Base-by-base conservation (phyloP, 1,284 basidiomycete species). In the Ustilago lituana region DNA sequence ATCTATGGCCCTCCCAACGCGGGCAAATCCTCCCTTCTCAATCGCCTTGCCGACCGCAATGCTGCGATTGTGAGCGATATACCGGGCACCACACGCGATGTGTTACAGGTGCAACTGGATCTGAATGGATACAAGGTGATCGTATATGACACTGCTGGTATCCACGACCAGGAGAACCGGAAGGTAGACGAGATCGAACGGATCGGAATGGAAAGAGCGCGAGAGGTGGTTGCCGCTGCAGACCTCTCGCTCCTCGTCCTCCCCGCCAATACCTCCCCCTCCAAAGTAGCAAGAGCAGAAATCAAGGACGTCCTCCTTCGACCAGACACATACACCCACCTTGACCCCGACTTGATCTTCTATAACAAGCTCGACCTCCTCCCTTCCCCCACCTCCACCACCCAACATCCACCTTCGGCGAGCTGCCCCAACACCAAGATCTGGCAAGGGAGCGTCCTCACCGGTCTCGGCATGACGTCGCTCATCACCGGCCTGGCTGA, bases 1-100 rank as follows among this genome's bases (percentile, higher is more conserved):
- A 92, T 95, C 40, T 93, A 93, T 77, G 92, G 92, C 0, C 91
- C 92, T 17, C 91, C 93, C 0, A 95, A 95, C 75, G 92, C 90
- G 1, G 92, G 92, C 32, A 94, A 94, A 83, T 92, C 90, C 73
- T 91, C 88, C 65, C 82, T 94, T 19, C 85, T 93, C 31, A 94
- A 94, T 76, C 90, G 89, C 78, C 83, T 94, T 9, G 90, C 90
- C 7, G 89, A 90, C 73, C 86, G 92, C 19, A 91, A 92, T 64
- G 92, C 91, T 0, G 91, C 93, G 0, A 94, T 95, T 51, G 91
- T 94, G 10, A 93, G 92, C 1, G 85, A 89, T 8, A 85, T 91
- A 14, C 90, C 93, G 0, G 93, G 93, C 0, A 95, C 93, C 0
- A 95, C 93, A 2, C 86, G 93, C 24, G 93, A 94, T 74, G 87